Evolutionary conservation across 1,139 yeast genomes (phyloP).

Genomic region (Magnusiomyces clavatus): DNA sequence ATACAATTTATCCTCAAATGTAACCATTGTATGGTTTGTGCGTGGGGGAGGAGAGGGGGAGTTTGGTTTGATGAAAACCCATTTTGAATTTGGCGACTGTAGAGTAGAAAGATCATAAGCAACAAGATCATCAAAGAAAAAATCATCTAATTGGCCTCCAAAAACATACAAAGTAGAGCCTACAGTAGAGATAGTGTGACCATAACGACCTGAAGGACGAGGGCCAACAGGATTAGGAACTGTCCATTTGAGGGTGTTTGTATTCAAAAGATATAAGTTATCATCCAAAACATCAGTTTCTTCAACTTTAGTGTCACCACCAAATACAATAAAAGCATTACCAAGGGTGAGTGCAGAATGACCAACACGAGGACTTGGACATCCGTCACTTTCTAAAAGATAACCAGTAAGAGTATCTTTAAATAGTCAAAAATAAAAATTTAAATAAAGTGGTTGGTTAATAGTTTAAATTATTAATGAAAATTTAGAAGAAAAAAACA

Average conservation of each 20-base stretch:
- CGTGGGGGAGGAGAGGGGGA: conserved; percentile 62
- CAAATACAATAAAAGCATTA: conserved; percentile 89
- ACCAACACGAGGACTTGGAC: conserved; percentile 95
- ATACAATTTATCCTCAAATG: conserved; percentile 71
- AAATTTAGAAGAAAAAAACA: background rate
- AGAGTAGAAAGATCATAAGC: conserved; percentile 85
- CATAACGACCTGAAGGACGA: conserved; percentile 89
- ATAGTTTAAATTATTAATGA: background rate
- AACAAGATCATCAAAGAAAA: conserved; percentile 77
- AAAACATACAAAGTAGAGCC: conserved; percentile 75
- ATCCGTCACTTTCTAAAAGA: conserved; percentile 58
- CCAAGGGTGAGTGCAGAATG: conserved; percentile 92
- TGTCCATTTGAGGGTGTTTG: conserved; percentile 86
- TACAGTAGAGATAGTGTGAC: conserved; percentile 68
- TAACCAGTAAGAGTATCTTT: conserved; percentile 44
- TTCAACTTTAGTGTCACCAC: conserved; percentile 92
- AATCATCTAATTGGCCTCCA: conserved; percentile 93
- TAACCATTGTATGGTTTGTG: conserved; percentile 84
- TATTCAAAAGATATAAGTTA: conserved; percentile 82
- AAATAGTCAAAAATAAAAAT: conserved; percentile 10
- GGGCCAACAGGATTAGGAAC: conserved; percentile 75
- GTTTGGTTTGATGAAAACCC: conserved; percentile 65
- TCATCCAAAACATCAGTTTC: conserved; percentile 72
- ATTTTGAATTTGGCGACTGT: conserved; percentile 71
- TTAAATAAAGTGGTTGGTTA: background rate